Conservation (phyloP, 768 basidiomycete species). For the Roridomyces roridus region DNA sequence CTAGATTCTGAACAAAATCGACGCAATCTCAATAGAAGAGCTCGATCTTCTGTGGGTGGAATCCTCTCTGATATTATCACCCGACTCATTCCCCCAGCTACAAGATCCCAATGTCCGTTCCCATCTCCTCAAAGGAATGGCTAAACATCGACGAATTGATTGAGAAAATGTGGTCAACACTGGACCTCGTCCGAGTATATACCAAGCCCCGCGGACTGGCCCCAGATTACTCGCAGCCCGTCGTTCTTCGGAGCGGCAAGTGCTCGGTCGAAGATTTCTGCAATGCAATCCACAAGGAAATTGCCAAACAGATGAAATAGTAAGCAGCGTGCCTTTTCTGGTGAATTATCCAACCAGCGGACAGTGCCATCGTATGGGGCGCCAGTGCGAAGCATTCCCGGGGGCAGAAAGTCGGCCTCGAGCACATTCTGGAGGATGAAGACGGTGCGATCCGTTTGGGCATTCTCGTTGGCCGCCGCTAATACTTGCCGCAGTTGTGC, state of each 20-base stretch:
- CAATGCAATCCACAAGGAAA: constrained; percentile 94
- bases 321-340: constrained; percentile 42
- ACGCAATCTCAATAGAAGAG: constrained; percentile 98
- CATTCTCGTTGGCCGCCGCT: constrained; percentile 3
- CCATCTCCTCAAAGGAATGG: constrained; percentile 94
- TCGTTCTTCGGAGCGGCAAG: constrained; percentile 76
- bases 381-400: constrained; percentile 96
- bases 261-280: constrained; percentile 89
- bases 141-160: constrained; percentile 95
- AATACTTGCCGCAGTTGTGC: constrained; percentile 50
- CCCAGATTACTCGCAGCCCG: constrained; percentile 91
- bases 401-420: constrained; percentile 93
- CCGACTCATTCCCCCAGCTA: constrained; percentile 49
- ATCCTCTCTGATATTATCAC: neutral
- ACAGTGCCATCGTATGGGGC: constrained; percentile 92
- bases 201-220: constrained; percentile 92
- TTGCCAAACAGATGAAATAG: constrained; percentile 98
- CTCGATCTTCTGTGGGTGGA: constrained; percentile 80
- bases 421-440: constrained; percentile 87
- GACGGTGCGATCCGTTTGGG: constrained; percentile 61
- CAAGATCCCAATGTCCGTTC: constrained; percentile 95
- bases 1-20: constrained; percentile 90
- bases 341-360: constrained; percentile 4
- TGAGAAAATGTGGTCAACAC: constrained; percentile 91
- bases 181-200: constrained; percentile 94